phyloP scores from a whole-genome alignment of 1,284 basidiomycete species.

The Rugosomyces carneus region DNA sequence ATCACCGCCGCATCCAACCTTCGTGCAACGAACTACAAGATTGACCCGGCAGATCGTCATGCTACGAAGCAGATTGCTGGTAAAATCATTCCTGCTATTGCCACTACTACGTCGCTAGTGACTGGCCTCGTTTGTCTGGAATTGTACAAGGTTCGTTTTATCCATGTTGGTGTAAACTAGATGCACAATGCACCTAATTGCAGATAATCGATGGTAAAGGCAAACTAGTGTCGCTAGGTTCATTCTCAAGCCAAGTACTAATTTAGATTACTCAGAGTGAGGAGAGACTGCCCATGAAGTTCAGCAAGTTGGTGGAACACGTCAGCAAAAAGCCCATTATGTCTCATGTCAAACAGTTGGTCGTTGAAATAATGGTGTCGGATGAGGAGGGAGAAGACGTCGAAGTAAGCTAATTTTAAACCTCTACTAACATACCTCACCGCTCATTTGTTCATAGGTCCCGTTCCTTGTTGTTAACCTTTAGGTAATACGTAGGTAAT shows the following conservation, averaged over 20 bases:
- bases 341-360: constrained; percentile 72
- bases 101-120: constrained; percentile 94
- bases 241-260: not conserved
- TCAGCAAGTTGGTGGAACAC: constrained; percentile 86
- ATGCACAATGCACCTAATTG: not conserved
- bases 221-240: constrained; percentile 53
- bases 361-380: constrained; percentile 92
- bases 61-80: constrained; percentile 98
- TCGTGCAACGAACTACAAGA: constrained; percentile 94
- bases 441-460: constrained; percentile 35
- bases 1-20: constrained; percentile 98
- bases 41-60: constrained; percentile 85
- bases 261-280: constrained; percentile 52
- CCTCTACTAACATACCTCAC: not conserved
- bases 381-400: constrained; percentile 89
- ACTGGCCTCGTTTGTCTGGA: constrained; percentile 96
- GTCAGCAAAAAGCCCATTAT: constrained; percentile 93
- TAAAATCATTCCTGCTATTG: constrained; percentile 99
- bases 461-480: constrained; percentile 65
- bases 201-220: constrained; percentile 94
- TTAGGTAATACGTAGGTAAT: constrained; percentile 18
- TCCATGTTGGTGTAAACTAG: not conserved
- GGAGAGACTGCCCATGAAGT: constrained; percentile 83
- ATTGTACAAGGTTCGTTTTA: constrained; percentile 78
- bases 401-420: constrained; percentile 42